Evolutionary conservation across 805 yeast species (phyloP).

Genomic region (Ogataea methylovora): DNA sequence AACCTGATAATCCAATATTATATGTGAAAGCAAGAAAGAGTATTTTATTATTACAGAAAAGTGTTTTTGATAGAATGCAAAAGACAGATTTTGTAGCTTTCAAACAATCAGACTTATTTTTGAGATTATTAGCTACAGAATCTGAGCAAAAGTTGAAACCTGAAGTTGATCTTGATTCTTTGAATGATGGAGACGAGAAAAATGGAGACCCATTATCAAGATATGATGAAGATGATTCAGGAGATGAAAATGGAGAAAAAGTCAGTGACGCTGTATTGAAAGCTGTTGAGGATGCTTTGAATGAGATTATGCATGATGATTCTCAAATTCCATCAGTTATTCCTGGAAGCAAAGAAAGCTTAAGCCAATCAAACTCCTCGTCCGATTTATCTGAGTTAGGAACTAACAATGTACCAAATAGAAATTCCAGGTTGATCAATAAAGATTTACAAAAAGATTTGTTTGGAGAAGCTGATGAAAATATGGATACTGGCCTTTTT

Average conservation of each 20-base stretch:
- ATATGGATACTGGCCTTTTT: background rate
- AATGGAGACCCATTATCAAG: constrained; percentile 25
- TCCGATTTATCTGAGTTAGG: background rate
- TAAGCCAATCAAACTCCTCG: background rate
- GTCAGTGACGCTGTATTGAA: constrained; percentile 40
- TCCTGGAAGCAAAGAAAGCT: background rate
- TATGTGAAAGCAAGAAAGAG: constrained; percentile 52
- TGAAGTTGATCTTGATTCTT: background rate
- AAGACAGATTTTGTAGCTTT: constrained; percentile 50
- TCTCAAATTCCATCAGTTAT: background rate
- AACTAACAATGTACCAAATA: constrained; percentile 1
- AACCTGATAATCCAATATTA: constrained; percentile 15
- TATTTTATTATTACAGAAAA: constrained; percentile 51
- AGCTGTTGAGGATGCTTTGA: constrained; percentile 64
- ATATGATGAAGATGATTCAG: constrained; percentile 20
- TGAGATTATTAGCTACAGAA: constrained; percentile 43
- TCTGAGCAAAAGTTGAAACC: constrained; percentile 1
- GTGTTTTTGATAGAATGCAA: constrained; percentile 43
- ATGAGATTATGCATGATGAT: constrained; percentile 41
- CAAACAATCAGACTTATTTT: constrained; percentile 47
- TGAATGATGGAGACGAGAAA: constrained; percentile 15
- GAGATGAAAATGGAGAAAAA: constrained; percentile 26
- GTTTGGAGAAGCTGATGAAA: constrained; percentile 17
- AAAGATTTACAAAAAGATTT: constrained; percentile 24
- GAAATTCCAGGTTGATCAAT: constrained; percentile 18